Conservation (phyloP, 441 rosid species). For the Biscutella auriculata region DNA sequence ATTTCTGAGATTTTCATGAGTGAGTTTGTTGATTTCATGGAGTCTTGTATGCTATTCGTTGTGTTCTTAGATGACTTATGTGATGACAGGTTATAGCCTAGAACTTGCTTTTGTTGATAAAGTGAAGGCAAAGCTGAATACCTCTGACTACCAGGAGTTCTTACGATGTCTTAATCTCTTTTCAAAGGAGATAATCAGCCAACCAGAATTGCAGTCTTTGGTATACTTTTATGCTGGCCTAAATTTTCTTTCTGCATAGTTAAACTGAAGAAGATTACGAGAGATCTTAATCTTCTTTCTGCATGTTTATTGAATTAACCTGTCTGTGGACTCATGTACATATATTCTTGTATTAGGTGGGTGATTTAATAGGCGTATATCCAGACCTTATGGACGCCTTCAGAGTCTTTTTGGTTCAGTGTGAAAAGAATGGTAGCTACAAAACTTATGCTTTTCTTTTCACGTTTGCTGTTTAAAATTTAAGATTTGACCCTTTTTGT, state of each 20-base stretch:
- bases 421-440: slow-evolving; percentile 72
- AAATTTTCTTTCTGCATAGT: neutral
- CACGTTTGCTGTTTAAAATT: neutral
- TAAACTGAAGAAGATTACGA: neutral
- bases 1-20: neutral
- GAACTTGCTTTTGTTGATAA: slow-evolving; percentile 72
- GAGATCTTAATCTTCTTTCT: neutral
- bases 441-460: slow-evolving; percentile 9
- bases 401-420: slow-evolving; percentile 65
- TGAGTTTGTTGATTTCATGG: neutral
- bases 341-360: slow-evolving; percentile 41
- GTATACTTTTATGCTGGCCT: slow-evolving; percentile 35
- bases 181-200: slow-evolving; percentile 67
- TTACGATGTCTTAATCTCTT: slow-evolving; percentile 77
- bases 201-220: slow-evolving; percentile 69
- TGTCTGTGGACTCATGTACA: slow-evolving; percentile 9
- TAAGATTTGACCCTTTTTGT: neutral
- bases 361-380: slow-evolving; percentile 68
- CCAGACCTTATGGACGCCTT: slow-evolving; percentile 83
- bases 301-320: neutral
- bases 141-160: slow-evolving; percentile 67
- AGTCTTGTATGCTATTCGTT: neutral
- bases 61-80: slow-evolving; percentile 11
- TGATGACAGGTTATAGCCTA: slow-evolving; percentile 51
- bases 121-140: slow-evolving; percentile 66